phyloP scores from a whole-genome alignment of 148 eudicot species.

The Suaeda aralocaspica region DNA sequence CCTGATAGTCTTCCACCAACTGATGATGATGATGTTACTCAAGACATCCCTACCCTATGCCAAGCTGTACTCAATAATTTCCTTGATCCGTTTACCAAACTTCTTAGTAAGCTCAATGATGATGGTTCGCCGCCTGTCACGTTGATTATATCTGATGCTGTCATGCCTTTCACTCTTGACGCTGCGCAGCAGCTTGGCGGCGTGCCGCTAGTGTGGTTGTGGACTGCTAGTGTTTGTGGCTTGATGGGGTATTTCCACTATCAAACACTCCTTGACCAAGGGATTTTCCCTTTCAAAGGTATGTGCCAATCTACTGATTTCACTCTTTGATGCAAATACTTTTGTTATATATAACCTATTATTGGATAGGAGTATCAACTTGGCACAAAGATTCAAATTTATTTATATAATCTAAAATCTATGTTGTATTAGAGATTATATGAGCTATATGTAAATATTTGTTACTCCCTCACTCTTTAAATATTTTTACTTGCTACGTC shows the following conservation, averaged over 20 bases:
- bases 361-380: too few relatives aligned
- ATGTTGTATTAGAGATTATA: too few relatives aligned
- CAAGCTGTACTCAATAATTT: conserved; percentile 7
- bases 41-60: conserved; percentile 28
- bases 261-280: conserved; percentile 10
- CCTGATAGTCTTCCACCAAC: conserved; percentile 39
- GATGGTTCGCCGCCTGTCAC: conserved; percentile 20
- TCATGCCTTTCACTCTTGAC: conserved; percentile 32
- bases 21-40: conserved; percentile 34
- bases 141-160: conserved; percentile 30
- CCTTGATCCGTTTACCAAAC: conserved; percentile 27
- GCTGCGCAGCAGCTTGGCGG: conserved; percentile 15
- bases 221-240: conserved; percentile 41
- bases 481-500: too few relatives aligned
- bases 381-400: too few relatives aligned
- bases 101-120: conserved; percentile 5
- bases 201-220: conserved; percentile 26
- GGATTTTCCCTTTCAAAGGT: conserved; percentile 43
- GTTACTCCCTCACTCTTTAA: too few relatives aligned
- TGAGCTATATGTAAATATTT: too few relatives aligned
- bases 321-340: too few relatives aligned
- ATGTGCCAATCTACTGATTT: not conserved
- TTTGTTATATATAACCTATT: too few relatives aligned
- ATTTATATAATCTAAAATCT: too few relatives aligned
- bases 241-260: conserved; percentile 29